phyloP scores from a whole-genome alignment of 2,329 filamentous ascomycete species.

The Coniella vitis region DNA sequence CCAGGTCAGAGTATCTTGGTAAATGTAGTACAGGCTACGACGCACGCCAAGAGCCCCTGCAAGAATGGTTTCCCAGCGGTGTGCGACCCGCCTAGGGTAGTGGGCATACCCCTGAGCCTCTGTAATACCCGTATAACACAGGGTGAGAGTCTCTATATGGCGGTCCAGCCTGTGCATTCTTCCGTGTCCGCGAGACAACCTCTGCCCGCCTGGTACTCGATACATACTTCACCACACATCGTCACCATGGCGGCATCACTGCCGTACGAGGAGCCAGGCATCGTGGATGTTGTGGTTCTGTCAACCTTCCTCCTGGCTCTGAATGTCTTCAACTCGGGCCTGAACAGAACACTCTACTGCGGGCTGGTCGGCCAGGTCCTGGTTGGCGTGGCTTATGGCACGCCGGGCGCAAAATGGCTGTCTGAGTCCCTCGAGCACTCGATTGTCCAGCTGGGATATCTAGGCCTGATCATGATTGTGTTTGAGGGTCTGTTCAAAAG shows the following conservation, averaged over 20 bases:
- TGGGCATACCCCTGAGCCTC: too few relatives aligned
- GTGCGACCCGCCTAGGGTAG: too few relatives aligned
- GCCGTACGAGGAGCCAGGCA: constrained; percentile 57
- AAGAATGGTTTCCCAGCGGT: too few relatives aligned
- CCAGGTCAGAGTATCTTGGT: too few relatives aligned
- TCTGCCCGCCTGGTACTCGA: too few relatives aligned
- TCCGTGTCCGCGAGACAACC: too few relatives aligned
- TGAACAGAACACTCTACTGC: constrained; percentile 59
- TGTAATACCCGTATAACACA: too few relatives aligned
- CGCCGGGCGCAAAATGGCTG: constrained; percentile 58
- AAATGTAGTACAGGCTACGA: too few relatives aligned
- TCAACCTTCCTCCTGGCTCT: constrained; percentile 57
- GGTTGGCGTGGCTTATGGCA: constrained; percentile 63
- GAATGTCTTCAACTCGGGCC: constrained; percentile 48
- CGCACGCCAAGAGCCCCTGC: too few relatives aligned
- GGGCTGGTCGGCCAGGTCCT: constrained; percentile 67
- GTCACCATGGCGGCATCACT: constrained; percentile 19
- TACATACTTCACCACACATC: too few relatives aligned
- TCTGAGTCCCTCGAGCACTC: constrained; percentile 41
- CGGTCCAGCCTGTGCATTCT: too few relatives aligned
- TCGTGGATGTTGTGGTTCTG: constrained; percentile 51
- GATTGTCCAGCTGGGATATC: constrained; percentile 61
- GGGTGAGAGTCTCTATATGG: too few relatives aligned
- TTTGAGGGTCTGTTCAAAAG: constrained; percentile 48
- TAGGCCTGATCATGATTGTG: constrained; percentile 65